A percentile compares a stretch with the other conserved stretches of the same genome.
These are phyloP conservation scores for Akanthomyces dipterigenus DNA, from an alignment of 2,329 filamentous ascomycete genomes.

Conservation along the genomic window DNA sequence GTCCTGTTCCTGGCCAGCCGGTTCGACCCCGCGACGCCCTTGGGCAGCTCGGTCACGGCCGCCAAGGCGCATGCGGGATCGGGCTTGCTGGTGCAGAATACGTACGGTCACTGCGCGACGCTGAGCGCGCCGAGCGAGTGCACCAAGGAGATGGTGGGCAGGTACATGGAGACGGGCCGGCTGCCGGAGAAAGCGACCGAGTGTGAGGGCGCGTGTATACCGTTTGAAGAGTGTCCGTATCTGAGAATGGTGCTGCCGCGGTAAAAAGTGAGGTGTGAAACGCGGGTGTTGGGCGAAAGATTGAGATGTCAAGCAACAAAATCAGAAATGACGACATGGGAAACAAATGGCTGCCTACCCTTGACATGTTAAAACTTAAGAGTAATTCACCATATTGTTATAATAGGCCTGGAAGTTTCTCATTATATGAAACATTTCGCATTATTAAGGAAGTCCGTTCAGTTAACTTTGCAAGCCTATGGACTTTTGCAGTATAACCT, in stretches of 20 bases:
- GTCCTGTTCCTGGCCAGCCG: conserved; percentile 31
- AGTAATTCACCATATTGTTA: no score
- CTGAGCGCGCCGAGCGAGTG: conserved; percentile 14
- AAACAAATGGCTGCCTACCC: no score
- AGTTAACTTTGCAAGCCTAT: no score
- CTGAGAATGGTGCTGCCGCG: background rate
- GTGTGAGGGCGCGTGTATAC: conserved; percentile 18
- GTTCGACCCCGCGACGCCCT: conserved; percentile 33
- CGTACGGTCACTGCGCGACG: background rate
- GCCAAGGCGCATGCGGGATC: background rate
- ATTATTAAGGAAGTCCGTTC: no score
- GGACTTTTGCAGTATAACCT: no score
- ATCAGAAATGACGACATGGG: no score
- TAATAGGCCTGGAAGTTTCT: no score
- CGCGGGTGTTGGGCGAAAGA: no score
- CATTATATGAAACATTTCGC: no score
- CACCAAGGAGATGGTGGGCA: conserved; percentile 14
- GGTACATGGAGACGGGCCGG: conserved; percentile 18
- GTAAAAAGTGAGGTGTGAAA: background rate
- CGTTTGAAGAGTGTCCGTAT: conserved; percentile 8
- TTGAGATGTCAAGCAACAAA: no score
- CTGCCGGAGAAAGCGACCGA: conserved; percentile 14
- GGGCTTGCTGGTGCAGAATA: background rate
- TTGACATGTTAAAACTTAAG: no score
- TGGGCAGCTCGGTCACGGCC: background rate